These are phyloP conservation scores for Kitagawia praeruptora DNA, from an alignment of 129 eudicot genomes.

Conservation along the genomic window DNA sequence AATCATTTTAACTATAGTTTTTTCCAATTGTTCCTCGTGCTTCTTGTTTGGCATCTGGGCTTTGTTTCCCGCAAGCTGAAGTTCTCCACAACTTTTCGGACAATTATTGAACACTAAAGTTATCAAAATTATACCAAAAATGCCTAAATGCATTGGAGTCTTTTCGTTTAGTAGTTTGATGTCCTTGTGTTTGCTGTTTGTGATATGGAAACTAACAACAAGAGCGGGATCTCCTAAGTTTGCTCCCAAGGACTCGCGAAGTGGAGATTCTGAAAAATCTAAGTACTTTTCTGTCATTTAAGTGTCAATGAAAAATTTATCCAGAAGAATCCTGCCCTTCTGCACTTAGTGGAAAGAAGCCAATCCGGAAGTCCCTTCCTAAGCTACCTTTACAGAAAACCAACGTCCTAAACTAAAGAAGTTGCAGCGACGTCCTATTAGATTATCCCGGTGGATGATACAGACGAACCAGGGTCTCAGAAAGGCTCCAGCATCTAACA, in stretches of 20 bases:
- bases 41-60: background rate
- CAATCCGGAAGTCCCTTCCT: too few species aligned
- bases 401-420: too few species aligned
- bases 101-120: too few species aligned
- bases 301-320: slow-evolving; percentile 60
- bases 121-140: too few species aligned
- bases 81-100: background rate
- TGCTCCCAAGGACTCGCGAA: slow-evolving; percentile 53
- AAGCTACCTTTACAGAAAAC: too few species aligned
- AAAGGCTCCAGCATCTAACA: too few species aligned
- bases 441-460: too few species aligned
- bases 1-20: background rate
- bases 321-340: slow-evolving; percentile 23
- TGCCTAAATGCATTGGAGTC: background rate
- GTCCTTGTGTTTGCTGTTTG: background rate
- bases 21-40: background rate
- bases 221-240: slow-evolving; percentile 79
- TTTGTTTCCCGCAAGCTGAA: background rate
- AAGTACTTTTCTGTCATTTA: slow-evolving; percentile 21
- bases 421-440: too few species aligned
- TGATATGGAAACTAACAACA: slow-evolving; percentile 77
- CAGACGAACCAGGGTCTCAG: too few species aligned
- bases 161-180: background rate
- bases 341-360: too few species aligned
- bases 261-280: slow-evolving; percentile 21